phyloP scores from a whole-genome alignment of 768 basidiomycete species.

The Russula vinacea region DNA sequence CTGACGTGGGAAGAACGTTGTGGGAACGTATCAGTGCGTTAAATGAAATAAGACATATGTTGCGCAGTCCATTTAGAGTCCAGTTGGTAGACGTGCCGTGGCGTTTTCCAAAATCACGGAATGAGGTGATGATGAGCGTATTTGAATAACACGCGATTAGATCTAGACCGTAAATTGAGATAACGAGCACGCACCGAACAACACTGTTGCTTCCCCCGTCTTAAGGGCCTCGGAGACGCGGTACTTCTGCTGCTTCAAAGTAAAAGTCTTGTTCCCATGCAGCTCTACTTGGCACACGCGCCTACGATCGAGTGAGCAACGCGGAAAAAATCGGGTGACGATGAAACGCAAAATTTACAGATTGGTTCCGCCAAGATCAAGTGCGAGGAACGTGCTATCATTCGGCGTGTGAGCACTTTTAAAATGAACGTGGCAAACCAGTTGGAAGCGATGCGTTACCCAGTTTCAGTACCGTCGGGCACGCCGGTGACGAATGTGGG shows the following conservation, averaged over 20 bases:
- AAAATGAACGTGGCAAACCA: not conserved
- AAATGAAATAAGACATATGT: too few species aligned
- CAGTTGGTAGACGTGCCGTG: not conserved
- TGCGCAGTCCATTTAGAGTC: not conserved
- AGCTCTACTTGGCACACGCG: conserved; percentile 93
- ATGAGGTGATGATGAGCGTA: not conserved
- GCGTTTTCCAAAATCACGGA: conserved; percentile 1
- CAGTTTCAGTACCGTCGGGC: conserved; percentile 90
- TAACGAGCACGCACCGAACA: conserved; percentile 66
- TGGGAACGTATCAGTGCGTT: not conserved
- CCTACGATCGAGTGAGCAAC: conserved; percentile 42
- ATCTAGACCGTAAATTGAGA: not conserved
- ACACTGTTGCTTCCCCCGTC: conserved; percentile 78
- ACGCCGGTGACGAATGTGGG: conserved; percentile 96
- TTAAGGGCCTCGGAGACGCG: conserved; percentile 92
- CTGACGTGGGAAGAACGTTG: conserved; percentile 45
- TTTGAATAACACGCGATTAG: not conserved
- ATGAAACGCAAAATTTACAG: conserved; percentile 53
- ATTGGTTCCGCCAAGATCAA: conserved; percentile 97
- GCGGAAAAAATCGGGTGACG: not conserved
- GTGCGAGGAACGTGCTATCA: conserved; percentile 84
- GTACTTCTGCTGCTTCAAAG: conserved; percentile 92
- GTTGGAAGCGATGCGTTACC: conserved; percentile 48
- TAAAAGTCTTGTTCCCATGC: conserved; percentile 87
- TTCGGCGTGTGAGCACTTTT: not conserved